These are phyloP conservation scores for Hemisphaericaspora nanyangensis DNA, from an alignment of 805 yeast genomes.

Conservation along the genomic window DNA sequence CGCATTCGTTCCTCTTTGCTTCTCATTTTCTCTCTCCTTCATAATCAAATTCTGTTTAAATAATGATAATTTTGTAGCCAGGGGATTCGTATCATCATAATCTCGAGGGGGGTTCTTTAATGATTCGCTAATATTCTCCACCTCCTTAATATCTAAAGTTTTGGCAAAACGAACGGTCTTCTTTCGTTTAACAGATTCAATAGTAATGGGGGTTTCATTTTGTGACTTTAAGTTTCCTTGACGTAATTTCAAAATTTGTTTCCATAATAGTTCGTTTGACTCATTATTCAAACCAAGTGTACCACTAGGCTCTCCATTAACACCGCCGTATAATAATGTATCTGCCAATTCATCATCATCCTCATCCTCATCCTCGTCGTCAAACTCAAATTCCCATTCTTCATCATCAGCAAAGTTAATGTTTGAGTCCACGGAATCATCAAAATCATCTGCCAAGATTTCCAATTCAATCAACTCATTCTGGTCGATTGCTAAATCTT, in stretches of 20 bases:
- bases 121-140: conserved; percentile 53
- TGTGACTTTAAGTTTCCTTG: conserved; percentile 8
- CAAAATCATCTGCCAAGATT: conserved; percentile 47
- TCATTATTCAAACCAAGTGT: not conserved
- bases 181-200: conserved; percentile 13
- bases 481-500: conserved; percentile 12
- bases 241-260: conserved; percentile 33
- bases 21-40: conserved; percentile 13
- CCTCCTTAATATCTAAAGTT: conserved; percentile 52
- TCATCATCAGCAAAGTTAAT: conserved; percentile 27
- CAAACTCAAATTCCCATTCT: conserved; percentile 35
- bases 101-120: conserved; percentile 22
- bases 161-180: conserved; percentile 55
- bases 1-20: conserved; percentile 11
- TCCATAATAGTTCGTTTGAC: conserved; percentile 32
- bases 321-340: conserved; percentile 14
- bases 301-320: not conserved
- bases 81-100: not conserved
- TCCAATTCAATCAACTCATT: conserved; percentile 53
- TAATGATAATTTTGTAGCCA: conserved; percentile 5
- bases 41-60: conserved; percentile 14
- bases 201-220: not conserved
- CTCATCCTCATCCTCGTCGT: conserved; percentile 22
- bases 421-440: conserved; percentile 22
- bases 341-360: conserved; percentile 31